Percentiles rank a stretch among this genome's conserved stretches.
Conservation (phyloP, 257 asterid genomes). For the Haberlea rhodopensis region DNA sequence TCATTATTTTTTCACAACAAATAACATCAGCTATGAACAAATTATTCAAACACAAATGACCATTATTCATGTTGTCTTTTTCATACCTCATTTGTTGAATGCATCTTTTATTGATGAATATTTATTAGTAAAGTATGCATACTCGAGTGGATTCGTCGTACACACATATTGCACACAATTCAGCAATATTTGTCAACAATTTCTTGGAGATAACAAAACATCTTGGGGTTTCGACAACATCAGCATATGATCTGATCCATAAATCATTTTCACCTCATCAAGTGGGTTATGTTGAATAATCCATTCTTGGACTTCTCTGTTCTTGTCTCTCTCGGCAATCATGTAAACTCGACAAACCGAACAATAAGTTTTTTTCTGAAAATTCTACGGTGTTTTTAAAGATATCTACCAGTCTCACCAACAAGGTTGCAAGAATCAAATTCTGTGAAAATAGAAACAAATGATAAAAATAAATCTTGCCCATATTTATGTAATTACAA, state of each 20-base stretch:
- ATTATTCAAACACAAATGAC: too few relatives aligned
- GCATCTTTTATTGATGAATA: too few relatives aligned
- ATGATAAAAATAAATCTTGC: too few relatives aligned
- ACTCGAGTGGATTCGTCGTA: too few relatives aligned
- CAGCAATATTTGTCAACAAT: constrained; percentile 16
- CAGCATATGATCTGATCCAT: constrained; percentile 43
- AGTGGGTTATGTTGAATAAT: constrained; percentile 38
- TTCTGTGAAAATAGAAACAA: constrained; percentile 22
- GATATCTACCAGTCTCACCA: constrained; percentile 32
- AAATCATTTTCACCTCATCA: constrained; percentile 33
- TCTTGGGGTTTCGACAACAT: constrained; percentile 40
- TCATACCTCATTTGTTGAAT: too few relatives aligned
- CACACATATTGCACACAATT: background rate
- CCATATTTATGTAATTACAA: too few relatives aligned
- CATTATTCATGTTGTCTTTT: too few relatives aligned
- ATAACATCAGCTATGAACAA: too few relatives aligned
- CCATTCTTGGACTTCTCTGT: constrained; percentile 31
- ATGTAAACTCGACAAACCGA: constrained; percentile 37
- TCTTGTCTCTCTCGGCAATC: constrained; percentile 32
- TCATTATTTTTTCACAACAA: too few relatives aligned
- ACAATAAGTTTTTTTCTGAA: constrained; percentile 33
- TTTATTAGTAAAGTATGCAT: too few relatives aligned
- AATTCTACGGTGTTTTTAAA: background rate
- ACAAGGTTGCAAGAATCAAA: constrained; percentile 36
- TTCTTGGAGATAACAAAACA: constrained; percentile 27